Conservation (phyloP, 306 rosid genomes). For the Adenanthera pavonina region DNA sequence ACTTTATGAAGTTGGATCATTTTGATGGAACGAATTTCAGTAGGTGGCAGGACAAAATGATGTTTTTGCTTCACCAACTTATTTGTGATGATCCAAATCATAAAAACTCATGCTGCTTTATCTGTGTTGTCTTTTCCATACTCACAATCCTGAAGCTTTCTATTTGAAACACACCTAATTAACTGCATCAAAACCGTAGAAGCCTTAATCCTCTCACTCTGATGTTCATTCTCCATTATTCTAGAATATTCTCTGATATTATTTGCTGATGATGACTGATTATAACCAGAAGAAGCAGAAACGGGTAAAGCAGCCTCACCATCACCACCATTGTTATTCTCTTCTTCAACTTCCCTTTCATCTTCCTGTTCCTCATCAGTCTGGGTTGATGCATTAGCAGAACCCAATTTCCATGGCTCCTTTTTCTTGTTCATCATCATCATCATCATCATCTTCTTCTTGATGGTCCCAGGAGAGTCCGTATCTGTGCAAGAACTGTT, state of each 20-base stretch:
- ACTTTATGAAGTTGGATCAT: too few species aligned
- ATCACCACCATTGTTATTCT: background rate
- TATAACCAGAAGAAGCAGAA: constrained; percentile 26
- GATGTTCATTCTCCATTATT: constrained; percentile 50
- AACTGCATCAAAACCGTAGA: constrained; percentile 66
- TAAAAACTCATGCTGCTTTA: background rate
- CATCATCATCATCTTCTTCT: constrained; percentile 17
- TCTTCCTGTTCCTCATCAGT: constrained; percentile 46
- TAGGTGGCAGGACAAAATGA: too few species aligned
- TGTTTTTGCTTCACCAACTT: too few species aligned
- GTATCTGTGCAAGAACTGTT: constrained; percentile 49
- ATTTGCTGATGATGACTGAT: constrained; percentile 19
- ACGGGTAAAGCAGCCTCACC: constrained; percentile 11
- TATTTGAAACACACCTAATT: constrained; percentile 51
- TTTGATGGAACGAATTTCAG: too few species aligned
- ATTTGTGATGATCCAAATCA: background rate
- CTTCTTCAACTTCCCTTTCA: background rate
- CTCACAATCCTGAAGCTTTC: constrained; percentile 27
- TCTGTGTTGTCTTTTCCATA: background rate
- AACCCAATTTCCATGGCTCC: constrained; percentile 32
- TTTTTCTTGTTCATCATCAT: constrained; percentile 36
- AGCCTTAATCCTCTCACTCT: constrained; percentile 57
- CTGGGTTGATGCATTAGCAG: constrained; percentile 57
- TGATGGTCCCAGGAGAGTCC: constrained; percentile 36
- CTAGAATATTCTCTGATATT: constrained; percentile 41